Conservation (phyloP, 192 early-diverging fungal genomes). For the Gigaspora rosea region DNA sequence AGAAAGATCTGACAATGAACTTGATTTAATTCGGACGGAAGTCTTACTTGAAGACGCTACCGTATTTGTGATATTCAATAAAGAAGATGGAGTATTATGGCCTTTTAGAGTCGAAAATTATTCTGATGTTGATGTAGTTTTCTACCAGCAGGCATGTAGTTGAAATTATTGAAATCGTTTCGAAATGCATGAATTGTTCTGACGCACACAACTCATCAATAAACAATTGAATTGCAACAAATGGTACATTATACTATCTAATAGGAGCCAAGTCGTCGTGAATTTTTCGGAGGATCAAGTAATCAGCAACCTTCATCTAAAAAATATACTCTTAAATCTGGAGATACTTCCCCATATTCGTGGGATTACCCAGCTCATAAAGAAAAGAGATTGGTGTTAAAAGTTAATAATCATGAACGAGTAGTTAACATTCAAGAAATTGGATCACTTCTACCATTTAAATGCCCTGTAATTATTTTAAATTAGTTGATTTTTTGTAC, state of each 20-base stretch:
- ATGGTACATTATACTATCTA: not conserved
- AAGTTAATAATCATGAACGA: slow-evolving; percentile 73
- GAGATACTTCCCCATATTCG: slow-evolving; percentile 72
- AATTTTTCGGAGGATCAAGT: not conserved
- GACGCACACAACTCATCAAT: no score
- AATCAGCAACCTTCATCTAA: slow-evolving; percentile 25
- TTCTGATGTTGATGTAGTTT: slow-evolving; percentile 66
- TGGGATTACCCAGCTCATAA: slow-evolving; percentile 86
- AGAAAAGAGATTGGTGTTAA: slow-evolving; percentile 74
- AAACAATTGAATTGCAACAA: not conserved
- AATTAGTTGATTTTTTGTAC: not conserved
- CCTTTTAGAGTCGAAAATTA: slow-evolving; percentile 86
- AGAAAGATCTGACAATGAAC: slow-evolving; percentile 56
- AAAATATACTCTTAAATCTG: slow-evolving; percentile 53
- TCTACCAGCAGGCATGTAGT: slow-evolving; percentile 73
- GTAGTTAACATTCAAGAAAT: slow-evolving; percentile 88
- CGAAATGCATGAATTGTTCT: not conserved
- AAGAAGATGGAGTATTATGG: slow-evolving; percentile 81
- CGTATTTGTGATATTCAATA: slow-evolving; percentile 81
- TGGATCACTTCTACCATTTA: slow-evolving; percentile 82
- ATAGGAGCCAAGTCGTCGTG: slow-evolving; percentile 35
- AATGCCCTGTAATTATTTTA: slow-evolving; percentile 60
- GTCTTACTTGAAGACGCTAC: slow-evolving; percentile 88
- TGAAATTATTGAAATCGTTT: not conserved
- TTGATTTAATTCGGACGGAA: slow-evolving; percentile 78